These are phyloP conservation scores for Solanum gracilifrons DNA, from an alignment of 257 asterid genomes.

Conservation along the genomic window DNA sequence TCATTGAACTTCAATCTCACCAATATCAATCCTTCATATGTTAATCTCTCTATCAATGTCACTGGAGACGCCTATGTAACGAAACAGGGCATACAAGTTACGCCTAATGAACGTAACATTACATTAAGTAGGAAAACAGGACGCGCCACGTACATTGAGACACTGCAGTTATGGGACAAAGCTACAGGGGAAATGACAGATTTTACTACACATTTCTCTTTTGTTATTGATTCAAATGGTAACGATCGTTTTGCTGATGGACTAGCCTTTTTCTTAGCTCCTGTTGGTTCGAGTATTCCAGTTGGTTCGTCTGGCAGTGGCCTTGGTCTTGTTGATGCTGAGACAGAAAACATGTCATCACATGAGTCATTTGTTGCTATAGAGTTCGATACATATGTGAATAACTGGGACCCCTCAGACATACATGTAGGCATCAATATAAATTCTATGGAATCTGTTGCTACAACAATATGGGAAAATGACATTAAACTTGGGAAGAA, in stretches of 20 bases:
- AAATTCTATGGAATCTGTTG: slow-evolving; percentile 15
- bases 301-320: slow-evolving; percentile 2
- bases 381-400: slow-evolving; percentile 29
- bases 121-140: neutral
- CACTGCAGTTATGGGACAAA: slow-evolving; percentile 15
- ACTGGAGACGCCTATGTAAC: slow-evolving; percentile 16
- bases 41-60: neutral
- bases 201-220: slow-evolving; percentile 18
- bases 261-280: slow-evolving; percentile 20
- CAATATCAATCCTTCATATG: neutral
- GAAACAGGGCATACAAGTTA: slow-evolving; percentile 19
- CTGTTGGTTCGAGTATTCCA: neutral
- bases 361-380: slow-evolving; percentile 23
- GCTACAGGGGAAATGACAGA: slow-evolving; percentile 8
- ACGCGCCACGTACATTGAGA: slow-evolving; percentile 8
- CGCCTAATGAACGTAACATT: slow-evolving; percentile 4
- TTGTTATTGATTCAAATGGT: slow-evolving; percentile 10
- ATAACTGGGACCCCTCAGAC: slow-evolving; percentile 3
- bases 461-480: slow-evolving; percentile 1
- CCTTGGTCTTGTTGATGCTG: slow-evolving; percentile 12
- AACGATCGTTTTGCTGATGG: slow-evolving; percentile 1
- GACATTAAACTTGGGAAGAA: neutral
- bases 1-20: slow-evolving; percentile 20
- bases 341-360: neutral
- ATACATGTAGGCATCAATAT: slow-evolving; percentile 35